These are phyloP conservation scores for Parastagonospora nodorum DNA, from an alignment of 2,329 filamentous ascomycete species.

Conservation along the genomic window DNA sequence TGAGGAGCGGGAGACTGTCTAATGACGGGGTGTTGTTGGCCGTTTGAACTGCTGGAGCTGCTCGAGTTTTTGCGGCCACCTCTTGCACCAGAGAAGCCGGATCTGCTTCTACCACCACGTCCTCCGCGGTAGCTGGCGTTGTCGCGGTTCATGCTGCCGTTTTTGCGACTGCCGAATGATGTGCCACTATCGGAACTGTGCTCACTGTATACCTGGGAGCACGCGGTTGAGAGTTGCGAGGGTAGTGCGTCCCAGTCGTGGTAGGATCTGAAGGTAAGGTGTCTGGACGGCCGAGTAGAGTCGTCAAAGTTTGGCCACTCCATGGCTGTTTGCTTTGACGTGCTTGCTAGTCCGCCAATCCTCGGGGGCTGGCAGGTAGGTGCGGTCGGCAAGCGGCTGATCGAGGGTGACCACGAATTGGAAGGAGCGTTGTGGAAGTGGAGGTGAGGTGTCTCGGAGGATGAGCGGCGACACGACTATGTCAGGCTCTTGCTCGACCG, in stretches of 20 bases:
- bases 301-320: neutral
- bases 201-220: neutral
- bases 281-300: slow-evolving; percentile 3
- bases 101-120: slow-evolving; percentile 8
- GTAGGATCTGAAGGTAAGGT: neutral
- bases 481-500: too few species aligned
- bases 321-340: slow-evolving; percentile 10
- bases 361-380: neutral
- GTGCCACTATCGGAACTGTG: slow-evolving; percentile 2
- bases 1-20: neutral
- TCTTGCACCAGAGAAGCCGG: slow-evolving; percentile 5
- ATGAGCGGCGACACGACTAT: neutral
- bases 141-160: slow-evolving; percentile 14
- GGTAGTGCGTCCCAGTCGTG: neutral
- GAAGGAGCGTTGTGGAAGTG: neutral
- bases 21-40: slow-evolving; percentile 10
- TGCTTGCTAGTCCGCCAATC: slow-evolving; percentile 2
- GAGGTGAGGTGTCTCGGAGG: neutral
- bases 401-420: slow-evolving; percentile 11
- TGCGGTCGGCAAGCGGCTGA: neutral
- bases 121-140: neutral
- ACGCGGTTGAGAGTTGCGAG: neutral
- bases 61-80: slow-evolving; percentile 11
- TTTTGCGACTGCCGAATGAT: neutral
- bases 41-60: slow-evolving; percentile 21